A percentile compares a stretch with the other conserved stretches of the same genome.
phyloP scores from a whole-genome alignment of 2,329 filamentous ascomycete species.

The Cordyceps cicadae region DNA sequence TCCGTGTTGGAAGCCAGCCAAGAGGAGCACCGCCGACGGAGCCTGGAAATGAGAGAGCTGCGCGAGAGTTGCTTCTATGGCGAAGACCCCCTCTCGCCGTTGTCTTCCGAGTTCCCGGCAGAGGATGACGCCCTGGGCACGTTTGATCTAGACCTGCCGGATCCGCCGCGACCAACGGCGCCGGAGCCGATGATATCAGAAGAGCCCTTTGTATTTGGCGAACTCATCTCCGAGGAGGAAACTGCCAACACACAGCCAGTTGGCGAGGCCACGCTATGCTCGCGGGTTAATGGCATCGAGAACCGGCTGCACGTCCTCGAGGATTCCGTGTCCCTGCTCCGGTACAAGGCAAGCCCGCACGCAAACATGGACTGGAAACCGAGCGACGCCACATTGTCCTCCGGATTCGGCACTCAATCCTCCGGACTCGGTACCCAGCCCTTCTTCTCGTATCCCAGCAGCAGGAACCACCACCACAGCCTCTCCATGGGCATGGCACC shows the following conservation, averaged over 20 bases:
- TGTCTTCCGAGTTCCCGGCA: conserved; percentile 38
- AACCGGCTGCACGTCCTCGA: conserved; percentile 5
- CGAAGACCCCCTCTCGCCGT: conserved; percentile 37
- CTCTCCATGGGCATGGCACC: conserved; percentile 7
- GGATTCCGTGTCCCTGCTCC: not conserved
- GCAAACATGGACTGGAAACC: not conserved
- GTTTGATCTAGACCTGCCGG: conserved; percentile 1
- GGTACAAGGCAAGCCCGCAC: conserved; percentile 5
- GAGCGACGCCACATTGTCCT: not conserved
- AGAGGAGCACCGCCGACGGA: conserved; percentile 40
- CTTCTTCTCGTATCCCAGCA: not conserved
- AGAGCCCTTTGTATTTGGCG: not conserved
- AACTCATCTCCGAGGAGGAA: not conserved
- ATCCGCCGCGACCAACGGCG: not conserved
- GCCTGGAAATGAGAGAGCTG: conserved; percentile 58
- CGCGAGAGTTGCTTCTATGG: conserved; percentile 50
- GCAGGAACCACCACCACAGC: not conserved
- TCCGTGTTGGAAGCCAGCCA: conserved; percentile 30
- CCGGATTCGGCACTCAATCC: not conserved
- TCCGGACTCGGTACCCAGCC: not conserved
- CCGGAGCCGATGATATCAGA: not conserved
- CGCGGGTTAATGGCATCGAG: conserved; percentile 7
- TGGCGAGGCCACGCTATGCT: not conserved
- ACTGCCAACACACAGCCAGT: conserved; percentile 2
- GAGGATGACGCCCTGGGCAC: conserved; percentile 24